phyloP scores from a whole-genome alignment of 306 rosid species.

The Sphenostylis stenocarpa region DNA sequence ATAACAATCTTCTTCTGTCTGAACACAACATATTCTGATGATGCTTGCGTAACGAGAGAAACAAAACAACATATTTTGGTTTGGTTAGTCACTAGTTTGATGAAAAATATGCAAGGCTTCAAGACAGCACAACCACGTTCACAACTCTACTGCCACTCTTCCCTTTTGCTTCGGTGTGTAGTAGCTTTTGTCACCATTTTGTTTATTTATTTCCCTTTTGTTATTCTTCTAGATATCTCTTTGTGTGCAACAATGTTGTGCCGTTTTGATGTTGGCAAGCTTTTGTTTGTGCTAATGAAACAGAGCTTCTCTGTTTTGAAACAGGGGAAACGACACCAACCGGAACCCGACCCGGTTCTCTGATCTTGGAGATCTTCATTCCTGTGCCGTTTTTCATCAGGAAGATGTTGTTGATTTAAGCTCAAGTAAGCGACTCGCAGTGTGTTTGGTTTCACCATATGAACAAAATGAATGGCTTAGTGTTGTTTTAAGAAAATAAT shows the following conservation, averaged over 20 bases:
- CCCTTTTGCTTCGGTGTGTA: slow-evolving; percentile 59
- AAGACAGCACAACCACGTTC: slow-evolving; percentile 54
- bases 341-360: slow-evolving; percentile 50
- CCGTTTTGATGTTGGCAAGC: neutral
- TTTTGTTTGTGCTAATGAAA: neutral
- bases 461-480: neutral
- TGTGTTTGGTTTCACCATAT: neutral
- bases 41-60: slow-evolving; percentile 12
- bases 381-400: slow-evolving; percentile 56
- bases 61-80: neutral
- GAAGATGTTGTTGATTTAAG: slow-evolving; percentile 79
- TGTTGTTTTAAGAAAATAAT: neutral
- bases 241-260: slow-evolving; percentile 2
- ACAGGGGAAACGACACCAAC: slow-evolving; percentile 62
- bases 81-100: neutral
- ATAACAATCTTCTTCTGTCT: slow-evolving; percentile 13
- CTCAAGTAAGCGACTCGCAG: slow-evolving; percentile 52
- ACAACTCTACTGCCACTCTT: slow-evolving; percentile 55
- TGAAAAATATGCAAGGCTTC: slow-evolving; percentile 69
- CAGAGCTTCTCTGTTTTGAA: slow-evolving; percentile 40
- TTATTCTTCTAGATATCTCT: neutral
- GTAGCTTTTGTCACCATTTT: neutral
- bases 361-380: slow-evolving; percentile 73
- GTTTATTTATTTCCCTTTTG: neutral
- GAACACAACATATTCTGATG: neutral